Percentiles rank a stretch among this genome's conserved stretches.
phyloP scores from a whole-genome alignment of 306 rosid species.

The Carpinus fangiana region DNA sequence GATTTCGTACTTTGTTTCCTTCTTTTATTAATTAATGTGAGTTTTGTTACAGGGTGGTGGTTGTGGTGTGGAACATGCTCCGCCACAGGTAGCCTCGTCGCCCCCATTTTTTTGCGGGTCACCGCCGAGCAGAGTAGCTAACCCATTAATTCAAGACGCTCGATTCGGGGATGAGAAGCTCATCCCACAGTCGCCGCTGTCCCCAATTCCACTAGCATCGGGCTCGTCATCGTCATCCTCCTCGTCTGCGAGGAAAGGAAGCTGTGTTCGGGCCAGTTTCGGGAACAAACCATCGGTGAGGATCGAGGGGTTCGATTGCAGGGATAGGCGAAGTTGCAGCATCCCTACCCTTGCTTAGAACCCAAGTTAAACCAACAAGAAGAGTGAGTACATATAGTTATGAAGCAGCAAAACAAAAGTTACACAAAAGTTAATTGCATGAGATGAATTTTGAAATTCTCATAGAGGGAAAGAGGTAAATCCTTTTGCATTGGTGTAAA shows the following conservation, averaged over 20 bases:
- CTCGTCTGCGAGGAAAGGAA: constrained; percentile 65
- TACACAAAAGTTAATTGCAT: constrained; percentile 32
- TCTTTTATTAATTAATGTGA: not conserved
- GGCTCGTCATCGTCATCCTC: constrained; percentile 57
- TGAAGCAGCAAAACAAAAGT: not conserved
- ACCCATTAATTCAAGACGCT: constrained; percentile 90
- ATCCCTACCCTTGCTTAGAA: constrained; percentile 85
- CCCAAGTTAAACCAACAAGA: not conserved
- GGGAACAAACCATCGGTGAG: constrained; percentile 82
- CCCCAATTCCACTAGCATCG: constrained; percentile 36
- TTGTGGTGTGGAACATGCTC: constrained; percentile 54
- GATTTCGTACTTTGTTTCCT: too few relatives aligned
- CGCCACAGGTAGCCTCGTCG: constrained; percentile 60
- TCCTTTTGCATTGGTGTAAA: constrained; percentile 48
- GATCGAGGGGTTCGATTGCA: constrained; percentile 89
- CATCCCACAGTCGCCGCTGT: constrained; percentile 37
- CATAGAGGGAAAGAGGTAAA: constrained; percentile 21
- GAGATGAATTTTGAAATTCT: constrained; percentile 50
- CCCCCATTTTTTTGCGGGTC: constrained; percentile 95
- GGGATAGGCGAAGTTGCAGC: constrained; percentile 84
- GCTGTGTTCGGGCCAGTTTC: constrained; percentile 66
- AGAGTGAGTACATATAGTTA: constrained; percentile 31
- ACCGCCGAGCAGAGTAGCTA: constrained; percentile 96
- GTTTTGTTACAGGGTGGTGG: constrained; percentile 34
- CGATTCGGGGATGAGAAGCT: constrained; percentile 80